Evolutionary conservation across 805 yeast species (phyloP).

Genomic region (Nakazawaea peltata): DNA sequence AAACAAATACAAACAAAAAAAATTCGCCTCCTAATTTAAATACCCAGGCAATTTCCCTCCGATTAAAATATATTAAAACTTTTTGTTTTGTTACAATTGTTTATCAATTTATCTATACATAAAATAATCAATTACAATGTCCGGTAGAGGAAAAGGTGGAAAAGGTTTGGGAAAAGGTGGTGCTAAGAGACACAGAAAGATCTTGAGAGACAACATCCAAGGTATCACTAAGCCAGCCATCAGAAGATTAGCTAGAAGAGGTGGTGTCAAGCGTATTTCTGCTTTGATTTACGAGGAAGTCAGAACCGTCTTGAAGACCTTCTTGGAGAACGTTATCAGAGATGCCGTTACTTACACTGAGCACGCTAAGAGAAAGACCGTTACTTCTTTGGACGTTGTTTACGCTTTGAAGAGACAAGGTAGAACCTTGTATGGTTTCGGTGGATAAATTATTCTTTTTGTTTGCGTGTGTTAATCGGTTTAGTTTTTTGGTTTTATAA

Average conservation of each 20-base stretch:
- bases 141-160: slow-evolving; percentile 99
- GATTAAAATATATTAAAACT: slow-evolving; percentile 5
- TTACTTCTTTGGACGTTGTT: slow-evolving; percentile 96
- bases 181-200: slow-evolving; percentile 99
- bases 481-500: neutral
- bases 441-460: slow-evolving; percentile 78
- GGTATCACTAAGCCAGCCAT: slow-evolving; percentile 99
- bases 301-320: slow-evolving; percentile 91
- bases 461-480: too few relatives aligned
- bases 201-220: slow-evolving; percentile 98
- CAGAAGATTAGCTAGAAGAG: slow-evolving; percentile 99
- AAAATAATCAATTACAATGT: slow-evolving; percentile 44
- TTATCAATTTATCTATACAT: neutral
- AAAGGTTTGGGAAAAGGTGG: slow-evolving; percentile 99
- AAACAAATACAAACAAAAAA: slow-evolving; percentile 11
- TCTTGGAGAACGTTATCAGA: slow-evolving; percentile 95
- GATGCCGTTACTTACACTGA: slow-evolving; percentile 99
- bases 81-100: neutral
- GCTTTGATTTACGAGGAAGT: slow-evolving; percentile 98
- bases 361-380: slow-evolving; percentile 99
- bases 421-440: slow-evolving; percentile 99
- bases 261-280: slow-evolving; percentile 99
- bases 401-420: slow-evolving; percentile 99
- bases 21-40: slow-evolving; percentile 5
- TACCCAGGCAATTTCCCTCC: slow-evolving; percentile 3